These are phyloP conservation scores for Penicillium sp. DNA, from an alignment of 2,329 filamentous ascomycete species.

Conservation along the genomic window DNA sequence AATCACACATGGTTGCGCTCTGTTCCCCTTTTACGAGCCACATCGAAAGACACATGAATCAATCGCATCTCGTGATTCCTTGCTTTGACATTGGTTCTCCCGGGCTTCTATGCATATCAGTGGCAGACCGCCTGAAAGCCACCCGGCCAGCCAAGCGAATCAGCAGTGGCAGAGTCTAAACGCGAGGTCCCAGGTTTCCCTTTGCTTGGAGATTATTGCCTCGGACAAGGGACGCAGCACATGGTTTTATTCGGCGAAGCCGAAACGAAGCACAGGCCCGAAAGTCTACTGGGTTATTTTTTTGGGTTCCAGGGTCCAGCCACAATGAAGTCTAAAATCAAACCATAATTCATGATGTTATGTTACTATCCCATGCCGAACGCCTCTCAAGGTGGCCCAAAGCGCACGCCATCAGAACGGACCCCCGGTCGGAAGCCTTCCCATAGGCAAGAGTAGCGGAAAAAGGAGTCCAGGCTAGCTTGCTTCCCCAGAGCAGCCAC, in stretches of 20 bases:
- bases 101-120: slow-evolving; percentile 31
- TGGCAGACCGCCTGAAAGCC: slow-evolving; percentile 16
- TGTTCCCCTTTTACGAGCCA: not conserved
- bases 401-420: slow-evolving; percentile 11
- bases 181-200: slow-evolving; percentile 4
- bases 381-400: not conserved
- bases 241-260: not conserved
- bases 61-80: not conserved
- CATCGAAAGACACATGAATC: not conserved
- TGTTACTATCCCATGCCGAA: not conserved
- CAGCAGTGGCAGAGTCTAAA: not conserved
- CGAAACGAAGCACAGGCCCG: not conserved
- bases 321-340: not conserved
- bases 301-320: not conserved
- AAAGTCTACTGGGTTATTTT: not conserved
- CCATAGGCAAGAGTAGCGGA: slow-evolving; percentile 13
- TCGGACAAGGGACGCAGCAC: not conserved
- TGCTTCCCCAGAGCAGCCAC: not conserved
- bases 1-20: not conserved
- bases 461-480: not conserved
- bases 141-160: slow-evolving; percentile 6
- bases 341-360: not conserved
- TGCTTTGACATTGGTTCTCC: slow-evolving; percentile 22
- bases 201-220: slow-evolving; percentile 4
- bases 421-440: slow-evolving; percentile 20